Percentiles rank a stretch among this genome's conserved stretches.
These are phyloP conservation scores for Yamadazyma conglobata DNA, from an alignment of 1,139 yeast species.

Conservation along the genomic window DNA sequence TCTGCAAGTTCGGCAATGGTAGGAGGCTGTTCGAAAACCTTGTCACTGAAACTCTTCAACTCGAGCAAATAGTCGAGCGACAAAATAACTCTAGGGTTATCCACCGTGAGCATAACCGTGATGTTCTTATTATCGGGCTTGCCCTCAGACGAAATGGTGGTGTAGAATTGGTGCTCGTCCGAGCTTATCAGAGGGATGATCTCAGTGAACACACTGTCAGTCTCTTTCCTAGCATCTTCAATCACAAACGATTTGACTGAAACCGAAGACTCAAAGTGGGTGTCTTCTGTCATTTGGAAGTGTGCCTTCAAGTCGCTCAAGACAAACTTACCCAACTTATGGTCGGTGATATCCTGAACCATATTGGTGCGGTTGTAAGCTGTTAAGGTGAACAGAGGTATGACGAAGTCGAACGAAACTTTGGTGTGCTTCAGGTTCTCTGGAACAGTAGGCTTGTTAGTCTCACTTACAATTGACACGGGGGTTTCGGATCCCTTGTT, in stretches of 20 bases:
- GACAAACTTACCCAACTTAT: constrained; percentile 59
- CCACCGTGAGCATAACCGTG: constrained; percentile 60
- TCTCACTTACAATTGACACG: background rate
- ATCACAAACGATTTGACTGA: constrained; percentile 73
- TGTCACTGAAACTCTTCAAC: constrained; percentile 57
- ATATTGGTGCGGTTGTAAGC: constrained; percentile 57
- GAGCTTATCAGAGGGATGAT: constrained; percentile 70
- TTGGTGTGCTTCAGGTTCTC: constrained; percentile 29
- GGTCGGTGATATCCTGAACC: constrained; percentile 30
- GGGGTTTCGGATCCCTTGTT: background rate
- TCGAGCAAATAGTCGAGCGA: constrained; percentile 87
- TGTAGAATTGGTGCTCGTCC: constrained; percentile 69
- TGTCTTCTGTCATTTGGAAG: constrained; percentile 50
- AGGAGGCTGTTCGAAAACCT: constrained; percentile 31
- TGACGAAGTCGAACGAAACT: constrained; percentile 50
- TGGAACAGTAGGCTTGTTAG: background rate
- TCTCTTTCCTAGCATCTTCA: constrained; percentile 62
- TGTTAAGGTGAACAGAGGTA: constrained; percentile 64
- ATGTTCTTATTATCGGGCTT: constrained; percentile 39
- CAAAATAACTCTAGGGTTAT: constrained; percentile 74
- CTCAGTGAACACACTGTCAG: constrained; percentile 69
- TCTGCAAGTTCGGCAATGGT: constrained; percentile 18
- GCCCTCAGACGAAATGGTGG: constrained; percentile 46
- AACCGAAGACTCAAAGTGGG: constrained; percentile 58
- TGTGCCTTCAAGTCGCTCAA: constrained; percentile 55